Base-by-base conservation (phyloP, 805 yeast genomes). In the Ogataea chonburiensis region DNA sequence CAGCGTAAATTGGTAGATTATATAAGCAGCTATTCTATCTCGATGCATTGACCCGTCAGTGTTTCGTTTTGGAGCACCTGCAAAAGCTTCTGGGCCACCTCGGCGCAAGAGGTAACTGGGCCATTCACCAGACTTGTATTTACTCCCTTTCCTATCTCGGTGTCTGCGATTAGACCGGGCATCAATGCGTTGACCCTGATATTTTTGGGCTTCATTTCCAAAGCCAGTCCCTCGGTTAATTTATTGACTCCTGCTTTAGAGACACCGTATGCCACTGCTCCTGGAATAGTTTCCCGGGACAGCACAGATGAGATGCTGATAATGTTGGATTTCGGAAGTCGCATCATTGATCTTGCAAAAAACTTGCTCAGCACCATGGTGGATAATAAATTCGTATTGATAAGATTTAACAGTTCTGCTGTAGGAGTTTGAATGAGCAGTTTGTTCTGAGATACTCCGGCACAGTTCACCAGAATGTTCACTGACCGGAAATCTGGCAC, bases 221-320 rank as follows among this genome's bases (percentile, higher is more conserved):
- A 47, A 0, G 89, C 82, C 21, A 84, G 53, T 0, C 80, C 56
- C 28, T 65, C 59, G 0, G 87, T 73, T 47, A 86, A 77, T 3
- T 81, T 81, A 31, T 73, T 60, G 3, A 86, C 50, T 0, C 87
- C 95, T 0, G 81, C 79, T 52, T 86, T 86, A 35, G 82, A 65
- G 0, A 88, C 84, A 0, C 81, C 63, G 48, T 86, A 86, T 0
- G 79, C 79, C 0, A 77, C 44, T 0, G 87, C 70, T 1, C 94
- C 94, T 3, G 72, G 69, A 0, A 65, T 43, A 1, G 49, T 43
- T 0, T 68, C 61, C 3, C 63, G 28, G 0, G 82, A 76, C 15
- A 86, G 60, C 6, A 81, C 68, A 0, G 94, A 84, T 2, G 91
- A 74, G 1, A 86, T 59, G 51, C 82, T 85, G 20, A 86, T 51